Percentiles rank a stretch among this genome's conserved stretches.
Conservation (phyloP, 371 early-diverging fungal species). For the Lichtheimia corymbifera region DNA sequence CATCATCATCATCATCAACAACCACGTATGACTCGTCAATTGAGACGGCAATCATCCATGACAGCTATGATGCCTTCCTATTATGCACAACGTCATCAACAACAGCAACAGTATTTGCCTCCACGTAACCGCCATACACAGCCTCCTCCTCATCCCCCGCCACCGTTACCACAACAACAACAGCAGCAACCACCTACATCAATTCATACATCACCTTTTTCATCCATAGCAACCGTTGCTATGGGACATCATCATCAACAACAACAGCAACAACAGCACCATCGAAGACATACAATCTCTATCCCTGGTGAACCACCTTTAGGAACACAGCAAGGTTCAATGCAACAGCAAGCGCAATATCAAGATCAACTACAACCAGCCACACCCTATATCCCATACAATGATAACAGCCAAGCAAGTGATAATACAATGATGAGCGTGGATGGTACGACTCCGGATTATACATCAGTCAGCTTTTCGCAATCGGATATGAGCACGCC, state of each 20-base stretch:
- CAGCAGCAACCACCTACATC: not conserved
- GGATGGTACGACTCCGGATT: not conserved
- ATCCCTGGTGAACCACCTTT: too few relatives aligned
- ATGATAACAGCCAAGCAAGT: slow-evolving; percentile 4
- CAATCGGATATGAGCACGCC: not conserved
- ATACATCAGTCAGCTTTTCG: not conserved
- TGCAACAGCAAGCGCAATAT: too few relatives aligned
- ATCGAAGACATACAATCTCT: too few relatives aligned
- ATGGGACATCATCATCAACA: too few relatives aligned
- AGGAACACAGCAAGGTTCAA: too few relatives aligned
- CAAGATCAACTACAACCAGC: too few relatives aligned
- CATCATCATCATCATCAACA: slow-evolving; percentile 1
- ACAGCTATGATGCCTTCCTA: slow-evolving; percentile 19
- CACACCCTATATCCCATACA: too few relatives aligned
- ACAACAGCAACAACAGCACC: too few relatives aligned
- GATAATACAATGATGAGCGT: slow-evolving; percentile 6
- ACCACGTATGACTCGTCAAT: slow-evolving; percentile 11
- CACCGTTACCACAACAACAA: not conserved
- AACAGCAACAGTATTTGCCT: not conserved
- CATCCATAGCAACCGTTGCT: not conserved
- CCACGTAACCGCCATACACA: too few relatives aligned
- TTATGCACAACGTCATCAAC: slow-evolving; percentile 16
- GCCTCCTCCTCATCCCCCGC: slow-evolving; percentile 4
- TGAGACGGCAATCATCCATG: slow-evolving; percentile 18
- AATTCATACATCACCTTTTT: not conserved